phyloP scores from a whole-genome alignment of 345 rosid species.

The Salix brachista region DNA sequence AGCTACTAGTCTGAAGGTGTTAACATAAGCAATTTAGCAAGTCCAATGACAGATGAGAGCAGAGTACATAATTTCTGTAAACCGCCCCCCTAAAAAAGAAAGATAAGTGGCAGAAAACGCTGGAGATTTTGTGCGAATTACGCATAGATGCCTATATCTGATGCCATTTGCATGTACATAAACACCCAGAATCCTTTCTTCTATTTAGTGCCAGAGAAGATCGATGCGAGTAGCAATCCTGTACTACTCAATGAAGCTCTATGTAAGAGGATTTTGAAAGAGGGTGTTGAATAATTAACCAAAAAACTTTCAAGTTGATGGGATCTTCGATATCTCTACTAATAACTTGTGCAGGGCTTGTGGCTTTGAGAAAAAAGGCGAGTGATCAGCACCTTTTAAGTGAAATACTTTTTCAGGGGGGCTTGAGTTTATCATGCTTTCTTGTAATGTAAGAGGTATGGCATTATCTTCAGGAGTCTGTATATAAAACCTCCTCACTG shows the following conservation, averaged over 20 bases:
- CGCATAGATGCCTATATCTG: conserved; percentile 2
- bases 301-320: conserved; percentile 23
- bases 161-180: conserved; percentile 15
- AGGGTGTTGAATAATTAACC: not conserved
- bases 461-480: conserved; percentile 79
- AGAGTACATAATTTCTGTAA: too few relatives aligned
- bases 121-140: not conserved
- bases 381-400: conserved; percentile 90
- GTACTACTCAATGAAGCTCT: not conserved
- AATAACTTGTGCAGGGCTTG: conserved; percentile 83
- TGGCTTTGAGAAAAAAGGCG: conserved; percentile 99
- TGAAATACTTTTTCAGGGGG: conserved; percentile 77
- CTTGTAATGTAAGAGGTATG: conserved; percentile 64
- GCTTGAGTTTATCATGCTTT: conserved; percentile 66
- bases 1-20: too few relatives aligned
- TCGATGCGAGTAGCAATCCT: not conserved
- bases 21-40: too few relatives aligned
- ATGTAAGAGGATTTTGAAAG: not conserved
- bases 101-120: not conserved
- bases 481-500: conserved; percentile 76
- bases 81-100: not conserved
- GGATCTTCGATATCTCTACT: conserved; percentile 69
- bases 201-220: not conserved
- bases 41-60: too few relatives aligned
- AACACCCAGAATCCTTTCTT: conserved; percentile 11